A percentile compares a stretch with the other conserved stretches of the same genome.
phyloP scores from a whole-genome alignment of 495 filamentous ascomycete species.

The Tuber melanosporum region DNA sequence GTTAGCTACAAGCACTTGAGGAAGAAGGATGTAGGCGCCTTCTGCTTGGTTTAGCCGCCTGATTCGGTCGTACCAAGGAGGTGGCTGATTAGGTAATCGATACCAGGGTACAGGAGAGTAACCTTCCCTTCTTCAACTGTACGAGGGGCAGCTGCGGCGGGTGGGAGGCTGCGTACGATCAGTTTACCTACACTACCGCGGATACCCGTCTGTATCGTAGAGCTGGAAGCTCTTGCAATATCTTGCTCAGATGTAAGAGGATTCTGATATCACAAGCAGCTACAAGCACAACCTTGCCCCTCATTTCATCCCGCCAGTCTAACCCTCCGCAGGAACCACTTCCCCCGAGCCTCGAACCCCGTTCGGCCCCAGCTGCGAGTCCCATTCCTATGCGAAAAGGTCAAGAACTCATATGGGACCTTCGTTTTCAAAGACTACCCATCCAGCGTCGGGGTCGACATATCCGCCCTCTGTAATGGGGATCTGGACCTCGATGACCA shows the following conservation, averaged over 20 bases:
- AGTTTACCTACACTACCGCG: not conserved
- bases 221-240: not conserved
- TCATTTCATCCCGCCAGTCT: constrained; percentile 5
- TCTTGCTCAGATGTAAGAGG: not conserved
- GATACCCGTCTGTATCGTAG: not conserved
- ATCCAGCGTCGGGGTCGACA: not conserved
- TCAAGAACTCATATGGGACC: not conserved
- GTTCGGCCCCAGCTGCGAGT: not conserved
- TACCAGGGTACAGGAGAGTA: not conserved
- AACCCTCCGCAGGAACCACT: constrained; percentile 12
- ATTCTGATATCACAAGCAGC: not conserved
- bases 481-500: not conserved
- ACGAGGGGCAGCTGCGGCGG: not conserved
- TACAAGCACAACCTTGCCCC: not conserved
- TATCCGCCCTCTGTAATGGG: not conserved
- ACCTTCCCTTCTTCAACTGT: not conserved
- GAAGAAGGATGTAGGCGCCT: not conserved
- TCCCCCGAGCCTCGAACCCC: constrained; percentile 7
- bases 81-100: not conserved
- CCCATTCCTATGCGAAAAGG: constrained; percentile 1
- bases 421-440: constrained; percentile 4
- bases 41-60: not conserved
- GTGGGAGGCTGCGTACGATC: not conserved
- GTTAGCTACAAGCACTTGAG: not conserved
- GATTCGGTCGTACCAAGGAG: not conserved